These are phyloP conservation scores for Colletotrichum costaricense DNA, from an alignment of 2,329 filamentous ascomycete genomes.

Conservation along the genomic window DNA sequence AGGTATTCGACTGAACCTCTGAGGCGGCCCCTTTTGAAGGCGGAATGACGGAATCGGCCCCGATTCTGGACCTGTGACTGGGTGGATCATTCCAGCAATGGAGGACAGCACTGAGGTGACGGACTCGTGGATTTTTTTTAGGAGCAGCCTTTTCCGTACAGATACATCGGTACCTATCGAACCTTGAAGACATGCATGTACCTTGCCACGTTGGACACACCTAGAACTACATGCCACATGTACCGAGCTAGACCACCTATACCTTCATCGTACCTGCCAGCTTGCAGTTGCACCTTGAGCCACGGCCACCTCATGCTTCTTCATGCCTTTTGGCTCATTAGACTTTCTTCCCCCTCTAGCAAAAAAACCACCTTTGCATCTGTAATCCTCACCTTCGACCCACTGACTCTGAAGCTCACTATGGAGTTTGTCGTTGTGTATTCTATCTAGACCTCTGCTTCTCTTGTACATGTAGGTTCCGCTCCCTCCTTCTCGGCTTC, in stretches of 20 bases:
- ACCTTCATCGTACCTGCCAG: conserved; percentile 32
- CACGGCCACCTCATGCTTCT: conserved; percentile 21
- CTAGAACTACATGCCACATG: conserved; percentile 19
- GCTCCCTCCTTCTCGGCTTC: background rate
- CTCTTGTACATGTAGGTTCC: conserved; percentile 34
- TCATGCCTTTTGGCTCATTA: conserved; percentile 17
- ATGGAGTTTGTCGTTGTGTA: conserved; percentile 29
- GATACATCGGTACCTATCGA: background rate
- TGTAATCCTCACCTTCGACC: conserved; percentile 21
- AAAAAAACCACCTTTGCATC: conserved; percentile 16
- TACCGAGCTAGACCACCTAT: conserved; percentile 9
- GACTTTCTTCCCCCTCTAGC: conserved; percentile 17
- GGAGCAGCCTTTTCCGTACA: background rate
- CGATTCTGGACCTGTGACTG: conserved; percentile 17
- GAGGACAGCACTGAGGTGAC: conserved; percentile 11
- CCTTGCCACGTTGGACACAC: background rate
- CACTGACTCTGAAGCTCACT: conserved; percentile 21
- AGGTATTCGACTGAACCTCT: background rate
- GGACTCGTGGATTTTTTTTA: conserved; percentile 27
- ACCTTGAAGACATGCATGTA: conserved; percentile 1
- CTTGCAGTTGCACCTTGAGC: conserved; percentile 30
- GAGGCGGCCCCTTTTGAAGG: conserved; percentile 19
- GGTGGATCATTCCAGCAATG: conserved; percentile 12
- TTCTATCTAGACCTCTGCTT: conserved; percentile 32
- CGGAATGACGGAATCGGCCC: conserved; percentile 36